phyloP scores from a whole-genome alignment of 108 stramenopile species.

The Pseudonitzschia multistriata region DNA sequence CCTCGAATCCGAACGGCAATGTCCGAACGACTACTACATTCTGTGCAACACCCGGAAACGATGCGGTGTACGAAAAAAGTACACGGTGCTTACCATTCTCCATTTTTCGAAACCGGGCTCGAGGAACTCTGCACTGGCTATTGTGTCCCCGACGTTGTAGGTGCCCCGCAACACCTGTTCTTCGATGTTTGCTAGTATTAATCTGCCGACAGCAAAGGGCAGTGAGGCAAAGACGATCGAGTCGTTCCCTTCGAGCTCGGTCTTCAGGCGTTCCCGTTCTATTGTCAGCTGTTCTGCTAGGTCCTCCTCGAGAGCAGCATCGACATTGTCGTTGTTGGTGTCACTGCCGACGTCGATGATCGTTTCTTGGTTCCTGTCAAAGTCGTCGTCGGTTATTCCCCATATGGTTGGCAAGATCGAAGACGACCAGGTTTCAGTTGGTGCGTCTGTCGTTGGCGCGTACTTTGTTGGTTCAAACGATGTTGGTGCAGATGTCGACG shows the following conservation, averaged over 20 bases:
- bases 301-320: background rate
- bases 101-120: slow-evolving; percentile 7
- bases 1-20: no score
- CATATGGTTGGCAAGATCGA: background rate
- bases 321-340: background rate
- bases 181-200: background rate
- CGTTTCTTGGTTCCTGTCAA: background rate
- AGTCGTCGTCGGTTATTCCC: background rate
- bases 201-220: background rate
- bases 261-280: background rate
- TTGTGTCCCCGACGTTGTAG: background rate
- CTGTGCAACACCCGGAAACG: no score
- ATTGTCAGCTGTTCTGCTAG: background rate
- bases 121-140: background rate
- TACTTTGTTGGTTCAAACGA: background rate
- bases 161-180: background rate
- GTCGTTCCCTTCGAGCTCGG: background rate
- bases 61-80: no score
- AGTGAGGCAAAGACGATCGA: slow-evolving; percentile 3
- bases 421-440: background rate
- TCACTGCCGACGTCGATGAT: background rate
- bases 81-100: background rate
- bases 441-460: background rate
- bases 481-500: background rate
- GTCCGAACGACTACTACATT: no score